A percentile compares a stretch with the other conserved stretches of the same genome.
phyloP scores from a whole-genome alignment of 2,329 filamentous ascomycete species.

The Aspergillus flavus region DNA sequence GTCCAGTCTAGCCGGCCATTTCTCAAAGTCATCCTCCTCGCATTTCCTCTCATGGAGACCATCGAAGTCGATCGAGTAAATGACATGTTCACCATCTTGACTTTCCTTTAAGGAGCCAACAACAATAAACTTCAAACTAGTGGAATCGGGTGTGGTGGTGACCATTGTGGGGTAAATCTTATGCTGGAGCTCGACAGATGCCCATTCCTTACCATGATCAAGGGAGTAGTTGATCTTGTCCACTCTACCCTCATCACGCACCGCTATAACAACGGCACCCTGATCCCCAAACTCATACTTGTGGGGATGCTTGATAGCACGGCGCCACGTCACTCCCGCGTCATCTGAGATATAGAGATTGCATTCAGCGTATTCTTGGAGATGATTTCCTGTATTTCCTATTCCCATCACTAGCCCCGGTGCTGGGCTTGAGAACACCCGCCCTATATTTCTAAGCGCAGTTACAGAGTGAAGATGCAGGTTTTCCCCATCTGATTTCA shows the following conservation, averaged over 20 bases:
- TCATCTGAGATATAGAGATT: conserved; percentile 88
- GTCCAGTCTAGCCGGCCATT: conserved; percentile 83
- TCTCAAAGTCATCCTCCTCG: conserved; percentile 70
- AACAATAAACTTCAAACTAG: conserved; percentile 86
- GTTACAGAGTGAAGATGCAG: conserved; percentile 94
- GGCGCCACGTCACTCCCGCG: conserved; percentile 81
- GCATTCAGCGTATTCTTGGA: conserved; percentile 72
- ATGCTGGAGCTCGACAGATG: conserved; percentile 67
- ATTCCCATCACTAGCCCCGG: conserved; percentile 93
- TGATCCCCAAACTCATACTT: conserved; percentile 97
- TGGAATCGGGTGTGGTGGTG: conserved; percentile 90
- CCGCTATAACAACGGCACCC: conserved; percentile 82
- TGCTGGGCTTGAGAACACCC: conserved; percentile 89
- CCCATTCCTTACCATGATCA: conserved; percentile 86
- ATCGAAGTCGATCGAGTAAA: conserved; percentile 81
- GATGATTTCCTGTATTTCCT: conserved; percentile 79
- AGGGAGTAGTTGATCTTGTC: conserved; percentile 73
- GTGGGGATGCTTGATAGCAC: conserved; percentile 75
- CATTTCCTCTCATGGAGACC: conserved; percentile 80
- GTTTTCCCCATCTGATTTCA: conserved; percentile 67
- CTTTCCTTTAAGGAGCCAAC: conserved; percentile 62
- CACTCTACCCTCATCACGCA: conserved; percentile 68
- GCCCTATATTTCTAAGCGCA: conserved; percentile 76
- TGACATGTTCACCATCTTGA: conserved; percentile 55
- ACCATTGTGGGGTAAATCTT: conserved; percentile 73